Evolutionary conservation across 108 stramenopile genomes (phyloP), one percentile per base, ranked within the genome.

Genomic region (Nitzschia sp.): DNA sequence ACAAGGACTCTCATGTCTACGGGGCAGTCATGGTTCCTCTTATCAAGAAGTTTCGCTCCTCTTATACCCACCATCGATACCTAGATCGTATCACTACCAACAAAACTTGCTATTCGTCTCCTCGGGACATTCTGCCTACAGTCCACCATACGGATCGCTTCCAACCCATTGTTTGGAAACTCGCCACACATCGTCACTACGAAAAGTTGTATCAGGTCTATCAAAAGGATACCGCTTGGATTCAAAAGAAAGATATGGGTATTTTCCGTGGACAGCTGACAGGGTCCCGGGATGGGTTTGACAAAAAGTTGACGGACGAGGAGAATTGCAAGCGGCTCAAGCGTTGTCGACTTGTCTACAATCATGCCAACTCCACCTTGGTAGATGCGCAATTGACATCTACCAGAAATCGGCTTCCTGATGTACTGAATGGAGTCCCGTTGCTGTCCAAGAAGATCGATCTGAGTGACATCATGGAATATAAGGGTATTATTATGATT

Each of bases 211-310:
- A 48, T 0, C 53, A 78, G 26, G 84, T 90, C 0, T 72, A 74
- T 43, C 65, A 56, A 15, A 69, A 82, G 37, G 89, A 93, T 73
- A 89, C 85, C 9, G 77, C 82, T 15, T 90, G 86, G 84, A 72
- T 78, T 39, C 12, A 79, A 53, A 93, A 93, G 69, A 86, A 63
- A 51, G 73, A 78, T 44, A 71, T 70, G 71, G 89, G 87, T 6
- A 66, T 93, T 26, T 93, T 84, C 75, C 82, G 89, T 24, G 92
- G 92, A 29, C 79, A 86, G 51, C 56, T 85, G 57, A 85, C 84
- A 11, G 84, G 84, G 12, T 71, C 84, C 10, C 65, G 56, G 58
- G 85, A 83, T 60, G 77, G 72, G 6, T 82, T 72, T 51, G 67
- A 76, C 57, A 75, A 77, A 37, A 42, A 59, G 3, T 17, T 61